phyloP scores from a whole-genome alignment of 208 protist genomes.

The Borovskyia barvae region DNA sequence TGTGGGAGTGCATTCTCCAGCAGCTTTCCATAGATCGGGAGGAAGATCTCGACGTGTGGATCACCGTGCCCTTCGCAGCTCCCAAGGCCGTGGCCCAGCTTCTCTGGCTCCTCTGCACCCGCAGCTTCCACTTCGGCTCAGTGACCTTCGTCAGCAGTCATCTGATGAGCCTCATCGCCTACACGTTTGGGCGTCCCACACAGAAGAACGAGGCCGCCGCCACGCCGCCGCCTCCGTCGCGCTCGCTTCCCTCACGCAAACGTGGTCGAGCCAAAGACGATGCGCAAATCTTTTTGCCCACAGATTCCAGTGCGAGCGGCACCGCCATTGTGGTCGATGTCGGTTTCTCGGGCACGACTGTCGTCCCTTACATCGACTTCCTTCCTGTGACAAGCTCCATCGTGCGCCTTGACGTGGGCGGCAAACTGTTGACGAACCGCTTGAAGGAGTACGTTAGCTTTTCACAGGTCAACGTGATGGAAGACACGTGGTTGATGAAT shows the following conservation, averaged over 20 bases:
- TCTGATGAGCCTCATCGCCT: conserved; percentile 55
- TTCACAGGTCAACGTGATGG: conserved; percentile 72
- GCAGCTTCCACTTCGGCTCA: conserved; percentile 60
- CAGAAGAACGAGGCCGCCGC: no score
- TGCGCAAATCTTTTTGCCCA: background rate
- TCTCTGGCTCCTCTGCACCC: conserved; percentile 48
- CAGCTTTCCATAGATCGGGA: conserved; percentile 66
- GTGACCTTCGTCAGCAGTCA: conserved; percentile 68
- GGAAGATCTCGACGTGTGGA: conserved; percentile 52
- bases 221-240: no score
- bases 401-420: conserved; percentile 67
- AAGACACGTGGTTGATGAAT: conserved; percentile 84
- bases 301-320: no score
- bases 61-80: conserved; percentile 66
- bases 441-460: conserved; percentile 79
- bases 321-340: conserved; percentile 69
- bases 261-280: background rate
- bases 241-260: no score
- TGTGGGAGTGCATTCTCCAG: conserved; percentile 82
- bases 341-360: conserved; percentile 72
- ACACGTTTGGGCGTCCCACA: conserved; percentile 6
- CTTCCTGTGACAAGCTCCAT: conserved; percentile 57
- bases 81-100: conserved; percentile 52
- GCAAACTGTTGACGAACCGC: conserved; percentile 78
- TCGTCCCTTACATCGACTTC: conserved; percentile 76